Evolutionary conservation across 192 early-diverging fungal genomes (phyloP).

Genomic region (Coemansia sp.): DNA sequence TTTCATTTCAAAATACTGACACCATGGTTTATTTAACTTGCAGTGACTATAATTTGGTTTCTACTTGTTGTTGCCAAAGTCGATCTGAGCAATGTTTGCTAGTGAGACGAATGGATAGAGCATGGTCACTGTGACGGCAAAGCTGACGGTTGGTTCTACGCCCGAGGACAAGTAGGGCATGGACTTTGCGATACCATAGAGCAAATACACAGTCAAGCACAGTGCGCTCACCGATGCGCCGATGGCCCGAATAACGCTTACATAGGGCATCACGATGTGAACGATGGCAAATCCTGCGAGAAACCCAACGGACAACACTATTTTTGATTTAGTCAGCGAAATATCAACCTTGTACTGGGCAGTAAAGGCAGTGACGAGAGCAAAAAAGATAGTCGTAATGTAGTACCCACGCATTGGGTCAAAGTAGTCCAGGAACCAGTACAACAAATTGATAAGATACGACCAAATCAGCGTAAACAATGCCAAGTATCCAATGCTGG

Average conservation of each 20-base stretch:
- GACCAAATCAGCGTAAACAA: not conserved
- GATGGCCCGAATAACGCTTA: not conserved
- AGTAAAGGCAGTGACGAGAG: not conserved
- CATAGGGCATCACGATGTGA: not conserved
- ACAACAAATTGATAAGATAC: not conserved
- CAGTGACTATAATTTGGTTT: not conserved
- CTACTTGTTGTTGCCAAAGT: constrained; percentile 4
- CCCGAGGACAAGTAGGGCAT: constrained; percentile 2
- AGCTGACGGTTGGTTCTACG: not conserved
- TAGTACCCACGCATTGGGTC: constrained; percentile 4
- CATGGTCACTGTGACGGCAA: not conserved
- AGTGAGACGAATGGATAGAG: not conserved
- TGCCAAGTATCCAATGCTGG: not conserved
- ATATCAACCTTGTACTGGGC: not conserved
- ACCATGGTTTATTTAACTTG: not conserved
- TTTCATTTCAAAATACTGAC: constrained; percentile 43
- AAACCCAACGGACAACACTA: not conserved
- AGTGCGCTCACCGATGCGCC: not conserved
- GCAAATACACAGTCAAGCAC: not conserved
- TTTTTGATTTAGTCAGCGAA: not conserved
- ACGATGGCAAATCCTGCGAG: not conserved
- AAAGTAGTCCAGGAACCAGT: constrained; percentile 1
- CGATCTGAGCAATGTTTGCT: not conserved
- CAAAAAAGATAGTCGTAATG: not conserved
- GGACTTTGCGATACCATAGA: constrained; percentile 1